Base-by-base conservation (phyloP, 768 basidiomycete genomes). In the Termitomyces sp. region DNA sequence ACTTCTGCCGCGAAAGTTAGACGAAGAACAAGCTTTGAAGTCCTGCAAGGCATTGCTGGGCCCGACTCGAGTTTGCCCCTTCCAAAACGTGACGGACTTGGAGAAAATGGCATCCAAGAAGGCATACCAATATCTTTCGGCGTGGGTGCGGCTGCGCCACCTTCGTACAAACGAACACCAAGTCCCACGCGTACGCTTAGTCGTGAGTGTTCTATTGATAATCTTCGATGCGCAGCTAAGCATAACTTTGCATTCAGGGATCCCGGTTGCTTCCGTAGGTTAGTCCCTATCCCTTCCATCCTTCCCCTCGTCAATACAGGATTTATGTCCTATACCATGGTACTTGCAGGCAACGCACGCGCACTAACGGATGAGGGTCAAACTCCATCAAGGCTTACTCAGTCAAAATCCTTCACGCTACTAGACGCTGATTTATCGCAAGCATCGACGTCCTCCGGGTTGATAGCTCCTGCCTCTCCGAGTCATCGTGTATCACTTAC, bases 151-250 rank as follows among this genome's bases (percentile, higher is more conserved):
- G 70, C 72, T 12, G 76, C 70, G 49, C 71, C 71, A 46, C 66
- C 68, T 6, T 55, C 67, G 26, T 63, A 75, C 64, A 85, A 82
- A 67, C 81, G 89, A 35, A 67, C 74, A 37, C 76, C 82, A 6
- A 91, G 89, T 66, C 90, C 90, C 53, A 91, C 87, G 7, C 77
- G 89, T 38, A 87, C 87, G 47, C 73, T 90, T 40, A 90, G 89
- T 74, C 86, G 90, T 91, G 75, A 66, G 89, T 84, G 53, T 58
- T 60, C 56, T 54, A 47, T 41, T 44, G 44, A 56, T 57, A 66
- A 46, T 49, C 56, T 46, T 48, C 45, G 61, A 50, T 41, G 60
- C 28, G 35, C 41, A 57, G 30, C 51, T 56, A 54, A 63, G 62
- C 59, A 55, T 67, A 60, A 66, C 61, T 51, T 58, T 38, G 61